Evolutionary conservation across 2,329 filamentous ascomycete species (phyloP).

Genomic region (Cercospora zeina): DNA sequence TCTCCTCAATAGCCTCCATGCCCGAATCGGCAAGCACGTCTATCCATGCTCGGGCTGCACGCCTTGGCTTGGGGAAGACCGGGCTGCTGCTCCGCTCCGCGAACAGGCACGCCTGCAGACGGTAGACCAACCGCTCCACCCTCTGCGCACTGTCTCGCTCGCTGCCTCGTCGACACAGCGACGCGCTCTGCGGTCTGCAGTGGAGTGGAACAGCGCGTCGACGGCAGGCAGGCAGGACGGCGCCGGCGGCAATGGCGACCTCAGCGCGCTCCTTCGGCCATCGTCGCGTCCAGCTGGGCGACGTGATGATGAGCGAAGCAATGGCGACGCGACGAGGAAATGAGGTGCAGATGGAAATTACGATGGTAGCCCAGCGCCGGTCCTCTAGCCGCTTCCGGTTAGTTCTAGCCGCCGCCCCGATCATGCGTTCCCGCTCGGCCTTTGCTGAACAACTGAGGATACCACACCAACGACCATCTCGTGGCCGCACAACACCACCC

Average conservation of each 20-base stretch:
- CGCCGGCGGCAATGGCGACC: background rate
- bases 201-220: background rate
- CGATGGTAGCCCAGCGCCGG: background rate
- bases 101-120: background rate
- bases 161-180: background rate
- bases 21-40: constrained; percentile 10
- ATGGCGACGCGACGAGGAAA: background rate
- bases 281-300: background rate
- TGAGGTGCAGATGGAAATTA: constrained; percentile 2
- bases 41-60: constrained; percentile 11
- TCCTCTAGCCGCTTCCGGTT: background rate
- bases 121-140: background rate
- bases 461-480: background rate
- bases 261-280: background rate
- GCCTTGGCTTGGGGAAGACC: constrained; percentile 12
- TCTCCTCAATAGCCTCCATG: constrained; percentile 8
- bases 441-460: background rate
- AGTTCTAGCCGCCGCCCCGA: background rate
- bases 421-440: background rate
- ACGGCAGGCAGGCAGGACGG: background rate
- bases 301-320: background rate
- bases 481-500: background rate
- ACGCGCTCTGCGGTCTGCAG: background rate
- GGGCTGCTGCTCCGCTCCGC: background rate
- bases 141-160: background rate